phyloP scores from a whole-genome alignment of 2,329 filamentous ascomycete species.

The Chaetomium olivaceum region DNA sequence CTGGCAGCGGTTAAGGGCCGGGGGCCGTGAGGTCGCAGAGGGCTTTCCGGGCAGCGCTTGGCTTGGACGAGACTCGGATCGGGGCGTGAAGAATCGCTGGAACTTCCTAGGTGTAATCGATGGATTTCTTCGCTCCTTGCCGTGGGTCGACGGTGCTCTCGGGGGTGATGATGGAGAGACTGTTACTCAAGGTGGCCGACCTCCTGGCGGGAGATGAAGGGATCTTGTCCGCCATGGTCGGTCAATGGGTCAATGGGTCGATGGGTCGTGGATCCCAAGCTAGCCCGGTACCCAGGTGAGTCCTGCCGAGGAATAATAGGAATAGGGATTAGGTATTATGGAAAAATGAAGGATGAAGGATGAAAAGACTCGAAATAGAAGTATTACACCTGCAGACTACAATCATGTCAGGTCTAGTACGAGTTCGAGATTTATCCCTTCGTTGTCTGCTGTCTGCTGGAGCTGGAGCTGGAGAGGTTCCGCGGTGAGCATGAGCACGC shows the following conservation, averaged over 20 bases:
- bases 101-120: conserved; percentile 59
- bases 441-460: neutral
- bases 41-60: conserved; percentile 43
- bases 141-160: conserved; percentile 28
- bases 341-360: neutral
- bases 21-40: conserved; percentile 45
- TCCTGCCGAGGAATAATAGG: neutral
- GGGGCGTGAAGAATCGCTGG: conserved; percentile 54
- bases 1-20: conserved; percentile 44
- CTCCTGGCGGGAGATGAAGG: conserved; percentile 27
- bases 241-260: too few relatives aligned
- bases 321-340: neutral
- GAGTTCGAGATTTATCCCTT: neutral
- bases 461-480: neutral
- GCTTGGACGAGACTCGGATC: conserved; percentile 44
- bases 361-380: neutral
- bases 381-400: neutral
- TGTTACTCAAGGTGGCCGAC: conserved; percentile 28
- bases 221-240: conserved; percentile 26
- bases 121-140: conserved; percentile 51
- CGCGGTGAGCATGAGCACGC: neutral
- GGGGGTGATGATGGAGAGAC: conserved; percentile 36
- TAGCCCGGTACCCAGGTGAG: neutral
- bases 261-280: neutral
- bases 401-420: neutral